Conservation (phyloP, 2,329 filamentous ascomycete genomes). For the Trichoderma breve region DNA sequence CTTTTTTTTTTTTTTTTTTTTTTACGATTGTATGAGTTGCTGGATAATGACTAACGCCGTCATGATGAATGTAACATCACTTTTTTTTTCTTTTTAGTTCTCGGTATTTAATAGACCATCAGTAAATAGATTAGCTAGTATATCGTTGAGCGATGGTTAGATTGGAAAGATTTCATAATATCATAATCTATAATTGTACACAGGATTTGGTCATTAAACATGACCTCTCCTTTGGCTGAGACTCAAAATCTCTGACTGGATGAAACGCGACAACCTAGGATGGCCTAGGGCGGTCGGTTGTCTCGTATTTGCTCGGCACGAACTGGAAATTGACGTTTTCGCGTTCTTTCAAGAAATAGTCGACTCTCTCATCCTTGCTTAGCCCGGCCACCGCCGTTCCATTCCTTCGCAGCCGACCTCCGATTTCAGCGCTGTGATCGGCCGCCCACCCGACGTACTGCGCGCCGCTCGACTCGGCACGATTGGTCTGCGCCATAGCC, state of each 20-base stretch:
- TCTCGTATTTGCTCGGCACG: conserved; percentile 30
- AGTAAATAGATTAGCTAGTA: not conserved
- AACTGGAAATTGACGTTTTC: conserved; percentile 48
- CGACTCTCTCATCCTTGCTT: conserved; percentile 65
- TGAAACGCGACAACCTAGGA: not conserved
- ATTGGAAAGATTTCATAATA: not conserved
- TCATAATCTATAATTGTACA: conserved; percentile 12
- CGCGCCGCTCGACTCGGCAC: conserved; percentile 61
- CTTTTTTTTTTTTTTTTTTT: not conserved
- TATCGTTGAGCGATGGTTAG: not conserved
- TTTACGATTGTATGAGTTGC: not conserved
- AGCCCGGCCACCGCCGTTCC: conserved; percentile 52
- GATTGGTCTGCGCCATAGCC: conserved; percentile 67
- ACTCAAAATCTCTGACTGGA: not conserved
- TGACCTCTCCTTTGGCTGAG: not conserved
- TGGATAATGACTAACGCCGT: conserved; percentile 13
- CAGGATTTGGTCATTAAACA: not conserved
- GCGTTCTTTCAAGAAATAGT: conserved; percentile 72
- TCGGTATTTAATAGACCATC: not conserved
- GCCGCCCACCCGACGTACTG: conserved; percentile 65
- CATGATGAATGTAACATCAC: conserved; percentile 14
- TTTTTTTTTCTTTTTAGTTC: not conserved
- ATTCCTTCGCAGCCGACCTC: conserved; percentile 55
- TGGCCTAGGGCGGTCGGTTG: conserved; percentile 17
- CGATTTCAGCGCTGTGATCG: conserved; percentile 64